Percentiles rank a stretch among this genome's conserved stretches.
These are phyloP conservation scores for Phytophthora colocasiae DNA, from an alignment of 352 stramenopile genomes.

Conservation along the genomic window DNA sequence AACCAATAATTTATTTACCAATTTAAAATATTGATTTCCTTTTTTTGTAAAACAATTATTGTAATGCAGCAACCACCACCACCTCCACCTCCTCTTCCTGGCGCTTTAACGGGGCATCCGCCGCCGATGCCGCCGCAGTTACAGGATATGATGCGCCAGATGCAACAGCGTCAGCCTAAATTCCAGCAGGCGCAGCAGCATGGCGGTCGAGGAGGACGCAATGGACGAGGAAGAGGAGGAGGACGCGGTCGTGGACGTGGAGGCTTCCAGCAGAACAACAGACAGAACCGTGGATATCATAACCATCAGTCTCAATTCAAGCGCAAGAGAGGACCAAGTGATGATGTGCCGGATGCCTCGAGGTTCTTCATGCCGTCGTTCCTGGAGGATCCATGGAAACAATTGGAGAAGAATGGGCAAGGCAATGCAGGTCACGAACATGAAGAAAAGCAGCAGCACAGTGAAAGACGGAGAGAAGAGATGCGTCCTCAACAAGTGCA, in stretches of 20 bases:
- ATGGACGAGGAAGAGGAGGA: conserved; percentile 23
- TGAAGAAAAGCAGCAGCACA: conserved; percentile 4
- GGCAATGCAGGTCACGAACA: conserved; percentile 1
- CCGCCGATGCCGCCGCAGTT: conserved; percentile 54
- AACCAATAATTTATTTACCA: too few species aligned
- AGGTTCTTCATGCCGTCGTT: conserved; percentile 76
- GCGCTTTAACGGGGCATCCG: conserved; percentile 1
- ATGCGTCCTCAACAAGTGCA: conserved; percentile 27
- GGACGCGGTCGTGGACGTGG: conserved; percentile 21
- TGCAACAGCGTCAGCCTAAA: conserved; percentile 53
- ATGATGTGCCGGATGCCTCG: conserved; percentile 48
- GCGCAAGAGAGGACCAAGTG: conserved; percentile 52
- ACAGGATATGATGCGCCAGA: conserved; percentile 62
- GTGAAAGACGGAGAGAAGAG: conserved; percentile 22
- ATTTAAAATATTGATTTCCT: too few species aligned
- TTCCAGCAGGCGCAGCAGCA: conserved; percentile 37
- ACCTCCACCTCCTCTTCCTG: conserved; percentile 13
- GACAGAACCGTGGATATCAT: conserved; percentile 22
- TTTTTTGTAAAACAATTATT: too few species aligned
- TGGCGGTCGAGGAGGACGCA: conserved; percentile 17
- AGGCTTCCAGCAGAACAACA: conserved; percentile 33
- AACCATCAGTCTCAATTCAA: conserved; percentile 39
- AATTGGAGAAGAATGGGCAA: conserved; percentile 1
- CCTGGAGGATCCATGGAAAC: conserved; percentile 70
- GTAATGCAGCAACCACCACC: conserved; percentile 33